A percentile compares a stretch with the other conserved stretches of the same genome.
Evolutionary conservation across 371 early-diverging fungal genomes (phyloP).

Genomic region (Zopfochytrium polystomum): DNA sequence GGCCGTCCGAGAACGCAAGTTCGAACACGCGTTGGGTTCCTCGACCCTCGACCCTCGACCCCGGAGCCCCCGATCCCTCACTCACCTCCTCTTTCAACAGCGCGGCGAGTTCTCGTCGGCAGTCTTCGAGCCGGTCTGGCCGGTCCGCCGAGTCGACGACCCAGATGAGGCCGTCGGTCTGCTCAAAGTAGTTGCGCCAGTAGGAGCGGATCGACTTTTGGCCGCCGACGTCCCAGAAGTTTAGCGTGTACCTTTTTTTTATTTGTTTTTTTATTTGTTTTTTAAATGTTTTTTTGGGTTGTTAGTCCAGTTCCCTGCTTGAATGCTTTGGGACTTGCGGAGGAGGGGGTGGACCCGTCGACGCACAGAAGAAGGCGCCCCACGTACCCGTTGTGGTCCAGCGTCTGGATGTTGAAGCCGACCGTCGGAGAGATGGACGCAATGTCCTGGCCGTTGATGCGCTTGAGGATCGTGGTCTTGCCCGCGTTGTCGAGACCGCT

Average conservation of each 20-base stretch:
- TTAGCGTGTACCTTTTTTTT: constrained; percentile 64
- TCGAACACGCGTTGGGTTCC: too few species aligned
- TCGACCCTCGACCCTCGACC: too few species aligned
- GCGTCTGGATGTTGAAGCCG: constrained; percentile 92
- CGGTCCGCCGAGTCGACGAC: constrained; percentile 96
- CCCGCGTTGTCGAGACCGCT: constrained; percentile 99
- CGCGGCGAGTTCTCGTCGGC: constrained; percentile 70
- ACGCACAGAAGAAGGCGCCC: too few species aligned
- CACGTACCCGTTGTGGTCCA: constrained; percentile 73
- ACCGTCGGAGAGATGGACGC: constrained; percentile 95
- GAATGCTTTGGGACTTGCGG: too few species aligned
- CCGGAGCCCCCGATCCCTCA: background rate
- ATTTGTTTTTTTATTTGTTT: too few species aligned
- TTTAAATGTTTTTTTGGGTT: background rate
- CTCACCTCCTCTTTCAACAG: constrained; percentile 81
- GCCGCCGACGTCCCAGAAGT: constrained; percentile 98
- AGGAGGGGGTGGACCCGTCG: too few species aligned
- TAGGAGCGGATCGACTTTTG: constrained; percentile 95
- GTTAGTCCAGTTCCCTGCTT: too few species aligned
- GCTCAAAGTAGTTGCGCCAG: constrained; percentile 99
- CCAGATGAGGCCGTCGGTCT: constrained; percentile 97
- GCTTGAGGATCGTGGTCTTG: constrained; percentile 96
- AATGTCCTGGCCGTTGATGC: constrained; percentile 88
- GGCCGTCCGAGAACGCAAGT: too few species aligned
- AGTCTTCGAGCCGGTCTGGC: constrained; percentile 70